phyloP scores from a whole-genome alignment of 371 early-diverging fungal species.

The Capniomyces stellatus region DNA sequence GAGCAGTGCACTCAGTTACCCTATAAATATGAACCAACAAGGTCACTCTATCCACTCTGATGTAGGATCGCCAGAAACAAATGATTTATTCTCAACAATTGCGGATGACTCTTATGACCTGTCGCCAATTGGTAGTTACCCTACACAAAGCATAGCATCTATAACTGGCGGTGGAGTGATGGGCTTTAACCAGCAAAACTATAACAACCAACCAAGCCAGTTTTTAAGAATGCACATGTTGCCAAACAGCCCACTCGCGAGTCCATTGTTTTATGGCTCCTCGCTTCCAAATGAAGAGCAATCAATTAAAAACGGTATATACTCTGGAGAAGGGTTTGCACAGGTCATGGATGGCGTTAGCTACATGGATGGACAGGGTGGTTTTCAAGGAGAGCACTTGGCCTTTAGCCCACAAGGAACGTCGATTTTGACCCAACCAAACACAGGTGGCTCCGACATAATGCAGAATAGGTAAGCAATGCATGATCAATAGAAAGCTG shows the following conservation, averaged over 20 bases:
- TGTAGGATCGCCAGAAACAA: constrained; percentile 14
- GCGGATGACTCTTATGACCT: constrained; percentile 16
- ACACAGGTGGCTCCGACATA: too few species aligned
- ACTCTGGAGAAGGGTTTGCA: too few species aligned
- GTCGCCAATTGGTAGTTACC: constrained; percentile 16
- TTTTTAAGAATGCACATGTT: neutral
- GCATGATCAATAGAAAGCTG: too few species aligned
- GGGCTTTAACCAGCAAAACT: constrained; percentile 7
- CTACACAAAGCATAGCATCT: constrained; percentile 11
- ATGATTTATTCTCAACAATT: constrained; percentile 17
- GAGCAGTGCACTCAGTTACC: neutral
- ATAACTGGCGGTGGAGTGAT: constrained; percentile 4
- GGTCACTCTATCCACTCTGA: constrained; percentile 13
- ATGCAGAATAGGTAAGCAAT: too few species aligned
- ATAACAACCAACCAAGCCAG: neutral
- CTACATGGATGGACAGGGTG: too few species aligned
- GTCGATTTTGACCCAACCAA: too few species aligned
- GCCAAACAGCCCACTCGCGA: neutral
- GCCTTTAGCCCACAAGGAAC: too few species aligned
- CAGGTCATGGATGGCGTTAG: too few species aligned
- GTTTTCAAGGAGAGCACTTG: too few species aligned
- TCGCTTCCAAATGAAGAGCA: neutral
- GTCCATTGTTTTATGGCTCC: neutral
- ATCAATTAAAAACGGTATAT: neutral
- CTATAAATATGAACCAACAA: neutral